Percentiles rank a stretch among this genome's conserved stretches.
Evolutionary conservation across 495 filamentous ascomycete genomes (phyloP).

Genomic region (Trichoderma parareesei): DNA sequence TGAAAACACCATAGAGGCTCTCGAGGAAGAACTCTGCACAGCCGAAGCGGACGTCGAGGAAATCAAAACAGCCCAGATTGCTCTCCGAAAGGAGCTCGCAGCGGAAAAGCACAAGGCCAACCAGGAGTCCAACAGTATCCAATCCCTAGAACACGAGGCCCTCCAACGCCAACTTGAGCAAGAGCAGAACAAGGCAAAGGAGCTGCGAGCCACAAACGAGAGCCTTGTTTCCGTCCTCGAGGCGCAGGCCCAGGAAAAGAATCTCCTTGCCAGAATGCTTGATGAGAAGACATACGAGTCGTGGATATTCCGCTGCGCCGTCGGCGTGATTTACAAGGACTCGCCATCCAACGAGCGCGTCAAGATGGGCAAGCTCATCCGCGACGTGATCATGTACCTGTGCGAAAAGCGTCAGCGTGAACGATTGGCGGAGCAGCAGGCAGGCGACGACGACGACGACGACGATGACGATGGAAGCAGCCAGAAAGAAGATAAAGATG

Average conservation of each 20-base stretch:
- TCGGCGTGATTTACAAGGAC: neutral
- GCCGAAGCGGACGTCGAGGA: too few relatives aligned
- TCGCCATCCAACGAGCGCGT: neutral
- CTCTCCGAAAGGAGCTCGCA: too few relatives aligned
- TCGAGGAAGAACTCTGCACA: too few relatives aligned
- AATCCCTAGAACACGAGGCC: neutral
- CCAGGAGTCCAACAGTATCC: too few relatives aligned
- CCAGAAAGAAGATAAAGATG: too few relatives aligned
- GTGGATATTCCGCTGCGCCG: neutral
- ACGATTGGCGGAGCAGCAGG: neutral
- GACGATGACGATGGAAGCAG: neutral
- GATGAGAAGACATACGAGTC: conserved; percentile 2
- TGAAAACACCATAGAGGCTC: too few relatives aligned
- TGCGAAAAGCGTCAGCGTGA: too few relatives aligned
- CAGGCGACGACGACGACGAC: neutral
- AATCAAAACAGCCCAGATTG: too few relatives aligned
- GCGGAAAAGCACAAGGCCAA: neutral
- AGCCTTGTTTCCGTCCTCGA: neutral
- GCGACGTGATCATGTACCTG: neutral
- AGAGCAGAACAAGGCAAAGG: neutral
- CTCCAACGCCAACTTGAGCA: neutral
- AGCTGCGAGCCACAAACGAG: neutral
- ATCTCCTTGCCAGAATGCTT: neutral
- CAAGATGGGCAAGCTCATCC: neutral
- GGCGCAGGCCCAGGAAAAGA: neutral